A percentile compares a stretch with the other conserved stretches of the same genome.
These are phyloP conservation scores for Strobilomyces dryophilus DNA, from an alignment of 768 basidiomycete genomes.

Conservation along the genomic window DNA sequence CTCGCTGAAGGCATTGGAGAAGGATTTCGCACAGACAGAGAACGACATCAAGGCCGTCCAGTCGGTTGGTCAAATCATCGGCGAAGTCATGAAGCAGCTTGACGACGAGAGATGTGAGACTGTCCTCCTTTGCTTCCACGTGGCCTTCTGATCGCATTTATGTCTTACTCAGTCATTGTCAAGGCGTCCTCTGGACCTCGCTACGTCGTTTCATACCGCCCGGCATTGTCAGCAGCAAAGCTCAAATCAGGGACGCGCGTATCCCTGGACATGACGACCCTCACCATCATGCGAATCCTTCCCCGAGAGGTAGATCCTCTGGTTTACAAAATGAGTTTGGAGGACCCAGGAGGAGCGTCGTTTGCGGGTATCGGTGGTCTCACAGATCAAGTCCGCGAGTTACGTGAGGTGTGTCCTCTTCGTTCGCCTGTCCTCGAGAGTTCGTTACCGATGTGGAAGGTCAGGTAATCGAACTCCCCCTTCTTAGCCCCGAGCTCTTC, in stretches of 20 bases:
- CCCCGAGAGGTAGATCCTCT: conserved; percentile 97
- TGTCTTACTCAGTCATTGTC: conserved; percentile 71
- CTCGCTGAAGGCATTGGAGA: conserved; percentile 84
- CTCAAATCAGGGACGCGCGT: conserved; percentile 94
- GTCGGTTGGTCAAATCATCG: conserved; percentile 98
- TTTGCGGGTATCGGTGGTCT: conserved; percentile 98
- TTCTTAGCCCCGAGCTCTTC: conserved; percentile 93
- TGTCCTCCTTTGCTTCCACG: neutral
- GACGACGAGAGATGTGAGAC: conserved; percentile 94
- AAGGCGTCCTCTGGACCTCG: conserved; percentile 98
- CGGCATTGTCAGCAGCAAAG: conserved; percentile 85
- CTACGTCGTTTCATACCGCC: conserved; percentile 96
- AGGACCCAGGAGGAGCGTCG: conserved; percentile 92
- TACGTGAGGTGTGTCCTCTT: conserved; percentile 70
- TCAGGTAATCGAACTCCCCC: conserved; percentile 92
- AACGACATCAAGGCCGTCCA: conserved; percentile 99
- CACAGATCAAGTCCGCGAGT: conserved; percentile 92
- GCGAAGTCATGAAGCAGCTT: conserved; percentile 97
- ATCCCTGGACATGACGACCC: conserved; percentile 97
- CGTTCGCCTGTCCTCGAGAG: neutral
- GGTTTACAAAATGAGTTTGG: conserved; percentile 99
- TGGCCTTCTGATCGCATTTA: neutral
- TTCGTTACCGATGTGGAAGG: neutral
- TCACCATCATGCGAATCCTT: conserved; percentile 98
- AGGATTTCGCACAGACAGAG: conserved; percentile 91